These are phyloP conservation scores for Marasmius oreades DNA, from an alignment of 1,284 basidiomycete species.

Conservation along the genomic window DNA sequence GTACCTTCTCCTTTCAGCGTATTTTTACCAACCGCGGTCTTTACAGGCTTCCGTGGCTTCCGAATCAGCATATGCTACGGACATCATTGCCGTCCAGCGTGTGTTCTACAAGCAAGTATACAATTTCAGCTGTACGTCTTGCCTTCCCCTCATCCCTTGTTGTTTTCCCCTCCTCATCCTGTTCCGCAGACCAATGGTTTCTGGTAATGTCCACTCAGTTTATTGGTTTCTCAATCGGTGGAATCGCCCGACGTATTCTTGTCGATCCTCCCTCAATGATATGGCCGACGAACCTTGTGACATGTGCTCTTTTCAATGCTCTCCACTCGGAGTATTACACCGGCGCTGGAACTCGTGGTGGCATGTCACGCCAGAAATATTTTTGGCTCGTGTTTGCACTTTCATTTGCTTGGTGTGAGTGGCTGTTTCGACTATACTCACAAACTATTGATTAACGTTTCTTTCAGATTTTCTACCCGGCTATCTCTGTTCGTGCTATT, in stretches of 20 bases:
- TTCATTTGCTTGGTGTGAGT: conserved; percentile 61
- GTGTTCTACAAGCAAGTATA: conserved; percentile 50
- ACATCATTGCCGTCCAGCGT: conserved; percentile 60
- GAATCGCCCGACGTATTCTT: conserved; percentile 59
- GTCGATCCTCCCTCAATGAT: conserved; percentile 82
- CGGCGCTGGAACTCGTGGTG: conserved; percentile 61
- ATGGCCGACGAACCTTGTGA: conserved; percentile 76
- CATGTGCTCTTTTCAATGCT: conserved; percentile 71
- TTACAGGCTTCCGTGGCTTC: conserved; percentile 33
- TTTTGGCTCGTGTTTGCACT: conserved; percentile 50
- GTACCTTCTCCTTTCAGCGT: conserved; percentile 16
- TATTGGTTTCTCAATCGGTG: conserved; percentile 75
- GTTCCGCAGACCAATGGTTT: conserved; percentile 44
- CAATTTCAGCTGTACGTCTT: conserved; percentile 41
- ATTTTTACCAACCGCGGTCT: conserved; percentile 32
- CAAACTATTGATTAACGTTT: too few species aligned
- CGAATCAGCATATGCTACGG: conserved; percentile 51
- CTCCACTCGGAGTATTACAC: conserved; percentile 55
- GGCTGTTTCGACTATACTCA: conserved; percentile 34
- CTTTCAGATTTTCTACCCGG: conserved; percentile 54
- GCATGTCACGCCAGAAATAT: conserved; percentile 72
- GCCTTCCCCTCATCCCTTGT: conserved; percentile 21
- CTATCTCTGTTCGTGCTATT: conserved; percentile 51
- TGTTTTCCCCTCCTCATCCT: not conserved
- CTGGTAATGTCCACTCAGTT: conserved; percentile 71